Base-by-base conservation (phyloP, 352 stramenopile genomes). In the Globisporangium lucens region DNA sequence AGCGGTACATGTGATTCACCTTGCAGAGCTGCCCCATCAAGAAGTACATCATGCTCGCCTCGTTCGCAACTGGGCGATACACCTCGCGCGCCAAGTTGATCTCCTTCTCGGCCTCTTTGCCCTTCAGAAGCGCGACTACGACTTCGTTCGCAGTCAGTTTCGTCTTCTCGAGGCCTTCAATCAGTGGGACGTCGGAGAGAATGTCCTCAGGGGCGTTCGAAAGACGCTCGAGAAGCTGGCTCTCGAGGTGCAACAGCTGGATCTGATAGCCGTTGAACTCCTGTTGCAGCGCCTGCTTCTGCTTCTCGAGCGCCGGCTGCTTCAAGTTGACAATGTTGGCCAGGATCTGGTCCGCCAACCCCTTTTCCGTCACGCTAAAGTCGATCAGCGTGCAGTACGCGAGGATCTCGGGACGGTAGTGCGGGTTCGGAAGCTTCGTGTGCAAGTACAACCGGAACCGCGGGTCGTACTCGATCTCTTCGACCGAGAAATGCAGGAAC, bases 1-100 rank as follows among this genome's bases (percentile, higher is more conserved):
- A 98, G 33, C 96, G 89, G 66, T 98, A 98, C 91, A 98, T 98
- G 78, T 96, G 89, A 68, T 96, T 94, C 8, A 98, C 80, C 63
- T 93, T 89, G 75, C 78, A 90, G 0, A 98, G 76, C 63, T 96
- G 82, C 12, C 90, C 73, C 76, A 98, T 91, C 56, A 97, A 78
- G 73, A 98, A 98, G 61, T 98, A 98, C 56, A 98, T 76, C 83
- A 97, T 93, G 24, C 87, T 91, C 6, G 89, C 91, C 75, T 98
- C 91, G 10, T 78, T 85, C 0, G 90, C 92, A 10, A 98, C 90
- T 0, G 89, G 83, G 0, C 92, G 80, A 59, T 98, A 98, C 13
- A 97, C 85, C 60, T 98, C 93, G 12, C 93, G 79, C 10, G 93
- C 90, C 4, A 95, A 49, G 66, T 98, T 98, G 62, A 98, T 97